Base-by-base conservation (phyloP, 257 asterid species). In the Linderniella brevidens region DNA sequence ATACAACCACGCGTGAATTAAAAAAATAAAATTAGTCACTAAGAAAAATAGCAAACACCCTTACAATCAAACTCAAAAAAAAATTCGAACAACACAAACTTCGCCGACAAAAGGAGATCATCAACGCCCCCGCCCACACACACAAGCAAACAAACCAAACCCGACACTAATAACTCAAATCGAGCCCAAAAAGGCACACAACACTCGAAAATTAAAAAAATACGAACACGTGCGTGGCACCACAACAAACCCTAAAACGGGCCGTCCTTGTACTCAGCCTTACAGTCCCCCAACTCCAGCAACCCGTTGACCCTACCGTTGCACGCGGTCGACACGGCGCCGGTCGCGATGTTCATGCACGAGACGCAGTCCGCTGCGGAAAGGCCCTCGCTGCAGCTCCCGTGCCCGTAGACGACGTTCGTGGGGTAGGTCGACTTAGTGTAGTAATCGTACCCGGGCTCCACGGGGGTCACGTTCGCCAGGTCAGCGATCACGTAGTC, bases 401-500 rank as follows among this genome's bases (percentile, higher is more conserved):
- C 39, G 11, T 15, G 55, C 11, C 62, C 62, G n/a, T 57, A 57
- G 12, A 49, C 62, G 16, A 37, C 46, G 4, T 47, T 13, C 0
- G 49, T 57, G 48, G 62, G 46, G 16, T 57, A 39, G 10, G 62
- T 45, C 8, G 62, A 57, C 9, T 14, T 19, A 29, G 55, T 9
- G 19, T 17, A 17, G 42, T 57, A 57, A 29, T 39, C 35, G 43
- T 35, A 48, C 19, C 37, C 55, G 9, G 16, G 16, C 16, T 40
- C 19, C 9, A 55, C 14, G 6, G 56, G 62, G 6, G 62, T 40
- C 16, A 48, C 55, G 18, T 57, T 57, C 40, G 15, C 17, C 19
- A 57, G 41, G 13, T 40, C 56, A n/a, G 35, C 18, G 13, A 57
- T 39, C 17, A 57, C 62, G 32, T 48, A 57, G 4, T 43, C 36